Conservation (phyloP, 441 rosid species). For the Metrosideros polymorpha region DNA sequence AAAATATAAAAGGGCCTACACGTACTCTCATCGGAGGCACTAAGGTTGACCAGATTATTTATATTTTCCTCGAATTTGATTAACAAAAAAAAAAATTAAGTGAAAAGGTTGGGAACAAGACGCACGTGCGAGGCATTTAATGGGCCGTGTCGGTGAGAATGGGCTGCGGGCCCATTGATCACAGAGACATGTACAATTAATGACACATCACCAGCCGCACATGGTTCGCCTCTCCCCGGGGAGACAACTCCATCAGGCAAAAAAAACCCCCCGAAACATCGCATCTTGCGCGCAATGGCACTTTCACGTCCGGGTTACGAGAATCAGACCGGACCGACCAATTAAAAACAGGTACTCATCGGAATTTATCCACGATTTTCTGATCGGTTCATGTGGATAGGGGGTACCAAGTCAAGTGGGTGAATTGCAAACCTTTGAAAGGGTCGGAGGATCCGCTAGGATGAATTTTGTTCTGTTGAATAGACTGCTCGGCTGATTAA, state of each 20-base stretch:
- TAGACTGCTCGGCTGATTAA: neutral
- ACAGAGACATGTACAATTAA: neutral
- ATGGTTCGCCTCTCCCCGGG: neutral
- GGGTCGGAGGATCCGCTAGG: rapidly evolving
- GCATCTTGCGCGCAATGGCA: neutral
- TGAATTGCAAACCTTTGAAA: rapidly evolving
- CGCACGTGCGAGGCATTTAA: neutral
- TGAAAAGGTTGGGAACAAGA: neutral
- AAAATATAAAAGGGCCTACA: neutral
- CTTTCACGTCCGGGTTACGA: neutral
- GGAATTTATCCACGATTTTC: neutral
- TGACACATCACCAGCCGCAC: neutral
- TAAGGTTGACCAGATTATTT: neutral
- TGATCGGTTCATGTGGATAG: neutral
- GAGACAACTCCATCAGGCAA: neutral
- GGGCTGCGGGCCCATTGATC: neutral
- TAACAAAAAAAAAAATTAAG: neutral
- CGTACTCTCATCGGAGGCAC: neutral
- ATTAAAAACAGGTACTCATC: neutral
- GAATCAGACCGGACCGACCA: neutral
- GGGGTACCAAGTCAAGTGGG: rapidly evolving
- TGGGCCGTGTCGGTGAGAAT: neutral
- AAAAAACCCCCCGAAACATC: neutral
- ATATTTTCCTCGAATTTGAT: neutral
- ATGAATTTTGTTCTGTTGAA: neutral